Base-by-base conservation (phyloP, 441 rosid species). In the Macaranga tanarius region DNA sequence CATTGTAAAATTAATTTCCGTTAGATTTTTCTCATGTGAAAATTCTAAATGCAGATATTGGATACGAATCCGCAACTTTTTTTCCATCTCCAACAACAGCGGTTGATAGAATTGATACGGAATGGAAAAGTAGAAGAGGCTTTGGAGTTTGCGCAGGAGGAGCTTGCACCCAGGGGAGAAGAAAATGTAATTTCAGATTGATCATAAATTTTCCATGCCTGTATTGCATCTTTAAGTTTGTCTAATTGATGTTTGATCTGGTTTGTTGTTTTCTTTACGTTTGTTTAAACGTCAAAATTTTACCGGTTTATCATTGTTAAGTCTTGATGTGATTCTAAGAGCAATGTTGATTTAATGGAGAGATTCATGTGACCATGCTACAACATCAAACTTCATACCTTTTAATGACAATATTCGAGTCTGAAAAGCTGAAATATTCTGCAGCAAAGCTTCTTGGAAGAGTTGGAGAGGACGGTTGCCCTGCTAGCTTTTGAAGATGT, bases 41-140 rank as follows among this genome's bases (percentile, higher is more conserved):
- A 31, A 40, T 48, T 56, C 31, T 66, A 22, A 79, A 57, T 81
- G 85, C 91, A 90, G 99, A 93, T 93, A 73, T 73, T 93, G 79
- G 96, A 95, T 77, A 93, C 95, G 38, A 95, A 95, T 75, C 98
- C 97, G 0, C 98, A 90, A 81, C 88, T 95, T 44, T 95, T 90
- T 85, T 95, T 95, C 83, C 99, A 95, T 80, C 99, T 95, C 63
- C 98, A 95, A 77, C 99, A 95, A 77, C 99, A 95, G 76, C 91
- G 93, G 77, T 78, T 95, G 84, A 95, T 95, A 75, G 99, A 95
- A 81, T 80, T 95, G 5, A 93, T 95, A 79, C 89, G 99, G 23
- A 88, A 90, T 77, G 97, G 99, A 64, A 95, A 79, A 75, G 81
- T 94, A 58, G 95, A 90, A 44, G 99, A 92, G 81, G 98, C 99